Conservation (phyloP, 176 grass and related monocot genomes). For the Rhynchospora pubera region DNA sequence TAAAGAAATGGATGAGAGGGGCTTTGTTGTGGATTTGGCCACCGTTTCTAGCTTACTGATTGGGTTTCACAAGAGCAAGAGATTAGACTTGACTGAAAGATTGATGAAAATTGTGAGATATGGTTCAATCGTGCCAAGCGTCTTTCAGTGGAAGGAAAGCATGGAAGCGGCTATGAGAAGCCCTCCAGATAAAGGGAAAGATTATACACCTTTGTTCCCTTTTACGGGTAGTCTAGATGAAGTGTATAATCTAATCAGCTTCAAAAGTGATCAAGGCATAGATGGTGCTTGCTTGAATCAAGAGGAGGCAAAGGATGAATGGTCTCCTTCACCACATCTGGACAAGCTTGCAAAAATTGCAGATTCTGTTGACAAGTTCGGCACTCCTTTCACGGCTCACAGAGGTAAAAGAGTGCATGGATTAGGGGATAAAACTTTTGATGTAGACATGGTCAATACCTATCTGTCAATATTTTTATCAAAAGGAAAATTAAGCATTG, state of each 20-base stretch:
- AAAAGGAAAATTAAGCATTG: conserved; percentile 77
- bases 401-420: conserved; percentile 66
- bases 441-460: conserved; percentile 89
- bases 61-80: conserved; percentile 56
- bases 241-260: conserved; percentile 53
- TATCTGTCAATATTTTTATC: conserved; percentile 90
- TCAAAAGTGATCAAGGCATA: conserved; percentile 19
- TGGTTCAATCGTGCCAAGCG: conserved; percentile 40
- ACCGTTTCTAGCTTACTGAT: conserved; percentile 75
- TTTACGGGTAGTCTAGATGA: conserved; percentile 53
- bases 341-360: conserved; percentile 53
- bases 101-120: conserved; percentile 73
- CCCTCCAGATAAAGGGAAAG: conserved; percentile 60
- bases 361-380: conserved; percentile 36
- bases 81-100: conserved; percentile 63
- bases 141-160: conserved; percentile 66
- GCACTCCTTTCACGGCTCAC: conserved; percentile 27
- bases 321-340: conserved; percentile 77
- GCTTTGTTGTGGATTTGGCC: conserved; percentile 76
- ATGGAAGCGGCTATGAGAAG: conserved; percentile 59
- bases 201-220: conserved; percentile 55
- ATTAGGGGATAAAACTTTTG: conserved; percentile 54
- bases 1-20: conserved; percentile 75
- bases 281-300: conserved; percentile 19
- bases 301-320: conserved; percentile 54